These are phyloP conservation scores for Cryphonectria naterciae DNA, from an alignment of 2,329 filamentous ascomycete species.

Conservation along the genomic window DNA sequence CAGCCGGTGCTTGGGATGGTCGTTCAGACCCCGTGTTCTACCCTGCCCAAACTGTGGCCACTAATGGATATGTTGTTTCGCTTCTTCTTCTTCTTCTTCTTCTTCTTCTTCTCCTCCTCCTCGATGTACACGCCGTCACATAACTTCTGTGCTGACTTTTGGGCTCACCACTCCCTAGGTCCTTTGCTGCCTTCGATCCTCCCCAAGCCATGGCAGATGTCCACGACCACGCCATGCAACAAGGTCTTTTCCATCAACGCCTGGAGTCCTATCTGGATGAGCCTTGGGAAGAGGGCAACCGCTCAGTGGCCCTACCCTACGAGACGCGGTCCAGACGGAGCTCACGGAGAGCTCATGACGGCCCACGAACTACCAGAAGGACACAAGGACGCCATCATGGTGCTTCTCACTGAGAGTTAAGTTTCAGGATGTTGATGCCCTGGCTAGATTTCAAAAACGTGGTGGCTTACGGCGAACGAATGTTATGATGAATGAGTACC, in stretches of 20 bases:
- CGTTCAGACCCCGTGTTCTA: background rate
- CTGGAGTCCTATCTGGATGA: background rate
- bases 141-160: background rate
- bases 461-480: background rate
- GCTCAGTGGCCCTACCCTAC: background rate
- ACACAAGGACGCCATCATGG: background rate
- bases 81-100: background rate
- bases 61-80: background rate
- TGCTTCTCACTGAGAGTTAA: background rate
- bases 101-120: background rate
- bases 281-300: background rate
- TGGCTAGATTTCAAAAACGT: background rate
- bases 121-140: background rate
- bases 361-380: background rate
- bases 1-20: no score
- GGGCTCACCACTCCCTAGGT: background rate
- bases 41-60: conserved; percentile 4
- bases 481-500: background rate
- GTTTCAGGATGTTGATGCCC: background rate
- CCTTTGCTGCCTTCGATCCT: background rate
- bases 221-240: background rate
- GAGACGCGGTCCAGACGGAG: background rate
- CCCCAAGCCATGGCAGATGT: background rate
- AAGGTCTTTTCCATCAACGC: background rate
- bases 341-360: background rate